phyloP scores from a whole-genome alignment of 768 basidiomycete species.

The Naganishia vaughanmartiniae region DNA sequence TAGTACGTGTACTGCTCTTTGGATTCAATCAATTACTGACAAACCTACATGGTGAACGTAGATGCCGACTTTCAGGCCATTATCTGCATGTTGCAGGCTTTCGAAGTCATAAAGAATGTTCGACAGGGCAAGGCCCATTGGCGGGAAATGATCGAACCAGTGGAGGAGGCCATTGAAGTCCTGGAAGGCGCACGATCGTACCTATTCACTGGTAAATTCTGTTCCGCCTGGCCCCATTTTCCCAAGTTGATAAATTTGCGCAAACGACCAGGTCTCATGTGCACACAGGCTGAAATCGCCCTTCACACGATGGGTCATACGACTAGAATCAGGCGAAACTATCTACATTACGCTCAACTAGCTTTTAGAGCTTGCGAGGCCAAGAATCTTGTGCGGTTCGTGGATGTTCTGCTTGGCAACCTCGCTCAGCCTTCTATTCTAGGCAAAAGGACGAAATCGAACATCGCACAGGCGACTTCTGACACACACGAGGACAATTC shows the following conservation, averaged over 20 bases:
- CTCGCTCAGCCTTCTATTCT: not conserved
- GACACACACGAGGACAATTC: not conserved
- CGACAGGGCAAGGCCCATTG: slow-evolving; percentile 3
- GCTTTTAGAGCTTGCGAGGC: slow-evolving; percentile 12
- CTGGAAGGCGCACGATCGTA: slow-evolving; percentile 22
- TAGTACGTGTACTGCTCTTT: not conserved
- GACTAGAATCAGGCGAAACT: not conserved
- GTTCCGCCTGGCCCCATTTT: not conserved
- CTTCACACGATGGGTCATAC: not conserved
- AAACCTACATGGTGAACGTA: not conserved
- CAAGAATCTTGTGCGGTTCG: slow-evolving; percentile 8
- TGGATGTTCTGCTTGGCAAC: not conserved
- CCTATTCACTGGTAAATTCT: slow-evolving; percentile 5
- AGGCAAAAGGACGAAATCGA: not conserved
- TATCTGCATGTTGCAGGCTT: slow-evolving; percentile 10
- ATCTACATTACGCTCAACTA: not conserved
- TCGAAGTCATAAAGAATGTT: not conserved
- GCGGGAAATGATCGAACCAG: slow-evolving; percentile 16
- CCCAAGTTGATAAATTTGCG: not conserved
- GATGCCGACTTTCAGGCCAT: slow-evolving; percentile 14
- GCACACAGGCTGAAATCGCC: not conserved
- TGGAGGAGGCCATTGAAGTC: slow-evolving; percentile 17
- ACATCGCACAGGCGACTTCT: not conserved
- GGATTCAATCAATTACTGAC: not conserved
- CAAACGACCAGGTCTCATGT: slow-evolving; percentile 11